Evolutionary conservation across 1,139 yeast species (phyloP), one percentile per base, ranked within the genome.

Genomic region (Nematodospora anomalae): DNA sequence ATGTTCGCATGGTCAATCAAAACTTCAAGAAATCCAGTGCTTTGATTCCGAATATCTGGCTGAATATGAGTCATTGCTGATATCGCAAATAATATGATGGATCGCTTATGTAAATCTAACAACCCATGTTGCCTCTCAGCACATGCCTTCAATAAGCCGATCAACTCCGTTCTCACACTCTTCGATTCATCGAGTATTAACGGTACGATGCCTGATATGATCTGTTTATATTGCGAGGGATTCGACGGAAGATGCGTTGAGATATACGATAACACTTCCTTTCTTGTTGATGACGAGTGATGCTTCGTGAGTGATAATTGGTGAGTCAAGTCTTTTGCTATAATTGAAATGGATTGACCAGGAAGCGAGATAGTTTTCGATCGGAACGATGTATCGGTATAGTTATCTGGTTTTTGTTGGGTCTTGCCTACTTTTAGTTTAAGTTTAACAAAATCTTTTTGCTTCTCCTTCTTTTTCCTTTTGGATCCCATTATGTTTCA

Each of bases 1-100:
- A 79, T 74, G 2, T 80, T 62, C 20, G 67, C 71, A 14, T 69
- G 73, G 27, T 68, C 68, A 14, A 87, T 57, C 35, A 87, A 53
- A 4, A 81, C 65, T 24, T 67, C 66, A 24, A 89, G 62, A 47
- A 81, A 83, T 40, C 71, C 73, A 0, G 92, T 76, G 4, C 94
- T 78, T 45, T 82, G 84, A 36, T 77, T 76, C 32, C 95, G 74
- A 26, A 89, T 79, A 6, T 79, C 80, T 1, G 90, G 82, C 26
- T 74, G 76, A 30, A 92, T 83, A 55, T 92, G 97, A 12, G 97
- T 86, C 97, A 92, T 92, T 10, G 96, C 95, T 37, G 94, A 83
- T 51, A 85, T 85, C n/a, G 90, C 71, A 55, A 85, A 90, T 22
- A 92, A 66, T 23, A 85, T 73, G 3, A 90, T 60, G 5, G 82